Conservation (phyloP, 1,284 basidiomycete species). For the Irpex sp. region DNA sequence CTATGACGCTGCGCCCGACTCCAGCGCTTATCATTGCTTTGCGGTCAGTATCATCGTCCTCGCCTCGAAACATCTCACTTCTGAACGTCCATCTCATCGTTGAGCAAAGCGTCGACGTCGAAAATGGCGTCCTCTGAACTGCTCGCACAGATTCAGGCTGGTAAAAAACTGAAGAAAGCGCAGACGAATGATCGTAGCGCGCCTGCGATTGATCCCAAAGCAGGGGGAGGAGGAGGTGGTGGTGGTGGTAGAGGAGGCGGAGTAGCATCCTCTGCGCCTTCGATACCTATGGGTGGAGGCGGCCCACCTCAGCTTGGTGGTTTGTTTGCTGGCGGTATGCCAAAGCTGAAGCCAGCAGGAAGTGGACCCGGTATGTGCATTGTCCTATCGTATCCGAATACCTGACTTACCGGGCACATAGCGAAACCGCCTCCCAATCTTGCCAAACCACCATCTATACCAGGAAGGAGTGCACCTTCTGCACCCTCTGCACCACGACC, state of each 20-base stretch:
- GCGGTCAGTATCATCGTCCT: not conserved
- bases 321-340: constrained; percentile 88
- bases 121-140: constrained; percentile 69
- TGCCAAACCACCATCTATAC: constrained; percentile 66
- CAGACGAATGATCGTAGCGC: constrained; percentile 81
- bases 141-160: constrained; percentile 74
- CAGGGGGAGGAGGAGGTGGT: constrained; percentile 42
- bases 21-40: not conserved
- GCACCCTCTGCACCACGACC: constrained; percentile 30
- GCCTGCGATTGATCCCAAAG: constrained; percentile 57
- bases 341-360: constrained; percentile 80
- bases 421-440: constrained; percentile 55
- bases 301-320: constrained; percentile 80
- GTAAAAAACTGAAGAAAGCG: constrained; percentile 77
- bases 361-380: constrained; percentile 47
- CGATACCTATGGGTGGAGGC: constrained; percentile 25
- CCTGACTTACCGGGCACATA: constrained; percentile 24
- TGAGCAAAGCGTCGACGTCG: not conserved
- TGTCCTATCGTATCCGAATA: constrained; percentile 11
- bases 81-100: not conserved
- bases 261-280: constrained; percentile 34
- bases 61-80: not conserved
- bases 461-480: constrained; percentile 39
- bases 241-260: constrained; percentile 36
- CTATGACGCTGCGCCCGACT: not conserved